Conservation (phyloP, 208 protist genomes). For the Acanthamoeba triangularis region DNA sequence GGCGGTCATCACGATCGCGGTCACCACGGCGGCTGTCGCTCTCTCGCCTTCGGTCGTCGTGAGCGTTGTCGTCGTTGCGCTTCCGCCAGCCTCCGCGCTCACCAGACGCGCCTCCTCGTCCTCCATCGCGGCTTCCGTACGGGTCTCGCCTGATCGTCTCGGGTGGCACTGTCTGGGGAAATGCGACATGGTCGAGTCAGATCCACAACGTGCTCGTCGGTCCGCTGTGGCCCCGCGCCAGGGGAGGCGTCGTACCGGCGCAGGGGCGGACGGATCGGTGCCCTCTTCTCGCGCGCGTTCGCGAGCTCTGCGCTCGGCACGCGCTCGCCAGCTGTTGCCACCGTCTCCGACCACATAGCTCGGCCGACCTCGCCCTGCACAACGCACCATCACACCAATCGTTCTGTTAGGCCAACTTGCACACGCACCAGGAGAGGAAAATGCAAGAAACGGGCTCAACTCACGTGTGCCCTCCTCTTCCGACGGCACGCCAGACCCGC, state of each 20-base stretch:
- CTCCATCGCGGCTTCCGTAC: background rate
- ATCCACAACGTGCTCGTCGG: background rate
- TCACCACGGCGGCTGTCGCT: background rate
- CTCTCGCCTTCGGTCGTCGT: background rate
- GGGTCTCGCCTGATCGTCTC: background rate
- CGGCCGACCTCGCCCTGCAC: background rate
- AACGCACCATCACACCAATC: background rate
- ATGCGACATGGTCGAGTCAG: background rate
- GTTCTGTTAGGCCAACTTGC: too few relatives aligned
- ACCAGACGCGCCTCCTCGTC: background rate
- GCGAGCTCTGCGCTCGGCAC: background rate
- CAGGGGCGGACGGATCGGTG: background rate
- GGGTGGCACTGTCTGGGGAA: background rate
- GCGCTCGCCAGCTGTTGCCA: background rate
- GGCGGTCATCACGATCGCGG: background rate
- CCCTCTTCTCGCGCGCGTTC: background rate
- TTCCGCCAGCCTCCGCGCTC: background rate
- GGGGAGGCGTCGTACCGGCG: background rate
- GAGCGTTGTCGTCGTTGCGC: background rate
- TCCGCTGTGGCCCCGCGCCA: too few relatives aligned
- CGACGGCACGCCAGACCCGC: background rate
- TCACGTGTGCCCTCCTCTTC: background rate
- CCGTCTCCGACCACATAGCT: background rate
- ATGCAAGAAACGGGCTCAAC: background rate
- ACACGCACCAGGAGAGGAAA: background rate